phyloP scores from a whole-genome alignment of 1,284 basidiomycete species.

The Pisolithus thermaeus region DNA sequence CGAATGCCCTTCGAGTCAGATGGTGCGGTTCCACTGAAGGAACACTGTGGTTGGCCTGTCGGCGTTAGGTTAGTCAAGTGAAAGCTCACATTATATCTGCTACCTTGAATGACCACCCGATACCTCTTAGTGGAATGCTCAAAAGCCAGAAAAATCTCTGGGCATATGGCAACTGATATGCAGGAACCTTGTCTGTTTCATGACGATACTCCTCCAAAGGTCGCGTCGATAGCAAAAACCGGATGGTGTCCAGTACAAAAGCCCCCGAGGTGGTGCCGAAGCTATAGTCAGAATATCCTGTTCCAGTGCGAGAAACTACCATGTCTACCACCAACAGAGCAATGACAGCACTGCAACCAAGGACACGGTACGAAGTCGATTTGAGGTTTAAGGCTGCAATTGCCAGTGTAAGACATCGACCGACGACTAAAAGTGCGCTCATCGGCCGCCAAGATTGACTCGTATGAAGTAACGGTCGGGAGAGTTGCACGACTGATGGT shows the following conservation, averaged over 20 bases:
- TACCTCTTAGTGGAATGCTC: not conserved
- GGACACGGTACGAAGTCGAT: not conserved
- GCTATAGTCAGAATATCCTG: no score
- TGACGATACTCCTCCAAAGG: not conserved
- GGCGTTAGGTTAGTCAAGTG: no score
- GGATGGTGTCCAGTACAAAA: not conserved
- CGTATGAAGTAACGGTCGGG: no score
- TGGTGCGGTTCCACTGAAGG: not conserved
- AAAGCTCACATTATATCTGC: no score
- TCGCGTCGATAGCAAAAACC: not conserved
- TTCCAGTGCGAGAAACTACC: no score
- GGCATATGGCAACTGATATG: not conserved
- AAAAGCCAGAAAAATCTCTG: not conserved
- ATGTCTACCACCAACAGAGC: not conserved
- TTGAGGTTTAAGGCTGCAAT: not conserved
- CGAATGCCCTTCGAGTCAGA: not conserved
- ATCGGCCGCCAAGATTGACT: not conserved
- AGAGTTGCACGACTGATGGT: no score
- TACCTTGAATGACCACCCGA: not conserved
- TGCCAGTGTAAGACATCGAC: not conserved
- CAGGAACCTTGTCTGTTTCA: not conserved
- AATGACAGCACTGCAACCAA: not conserved
- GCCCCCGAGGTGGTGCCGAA: no score
- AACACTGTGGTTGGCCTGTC: not conserved
- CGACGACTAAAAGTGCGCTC: not conserved